Evolutionary conservation across 1,284 basidiomycete genomes (phyloP), one percentile per base, ranked within the genome.

Genomic region (Fomitopsis palustris): DNA sequence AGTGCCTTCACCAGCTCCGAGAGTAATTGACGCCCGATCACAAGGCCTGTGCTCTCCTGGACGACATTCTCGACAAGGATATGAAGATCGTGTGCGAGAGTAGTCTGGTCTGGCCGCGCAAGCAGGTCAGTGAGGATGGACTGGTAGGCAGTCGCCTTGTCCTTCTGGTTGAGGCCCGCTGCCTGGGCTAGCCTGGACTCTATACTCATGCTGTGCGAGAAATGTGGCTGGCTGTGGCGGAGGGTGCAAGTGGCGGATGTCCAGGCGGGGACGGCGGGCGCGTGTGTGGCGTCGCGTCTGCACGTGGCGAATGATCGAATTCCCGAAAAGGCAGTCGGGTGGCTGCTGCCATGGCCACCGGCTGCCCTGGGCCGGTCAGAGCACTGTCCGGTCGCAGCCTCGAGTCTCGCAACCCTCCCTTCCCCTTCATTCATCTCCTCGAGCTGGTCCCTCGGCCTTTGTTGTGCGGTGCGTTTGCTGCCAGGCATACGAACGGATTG

Each of bases 11-110:
- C 90, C 57, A 95, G 83, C 70, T 94, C 92, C 19, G 88, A 83
- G 31, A 96, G 79, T 35, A 95, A 87, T 65, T 95, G 92, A 65
- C 93, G 82, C 23, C 90, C 91, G 54, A 93, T 88, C 58, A 96
- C 90, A 59, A 94, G 83, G 43, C 91, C 89, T 49, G 90, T 85
- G 63, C 78, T 81, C 65, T 94, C 92, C 64, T 90, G 85, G 57
- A 92, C 84, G 60, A 93, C 86, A 64, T 84, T 83, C 63, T 90
- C 84, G 65, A 95, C 83, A 65, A 95, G 78, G 14, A 78, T 71
- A 62, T 87, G 86, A 29, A 92, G 74, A 70, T 90, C 85, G 31
- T 71, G 65, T 19, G 78, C 74, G 53, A 88, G 72, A 8, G 73
- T 68, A 10, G 78, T 61, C 27, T 73, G 74, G 68, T 83, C 77